Evolutionary conservation across 2,329 filamentous ascomycete species (phyloP).

Genomic region (Xylariomycetidae sp.): DNA sequence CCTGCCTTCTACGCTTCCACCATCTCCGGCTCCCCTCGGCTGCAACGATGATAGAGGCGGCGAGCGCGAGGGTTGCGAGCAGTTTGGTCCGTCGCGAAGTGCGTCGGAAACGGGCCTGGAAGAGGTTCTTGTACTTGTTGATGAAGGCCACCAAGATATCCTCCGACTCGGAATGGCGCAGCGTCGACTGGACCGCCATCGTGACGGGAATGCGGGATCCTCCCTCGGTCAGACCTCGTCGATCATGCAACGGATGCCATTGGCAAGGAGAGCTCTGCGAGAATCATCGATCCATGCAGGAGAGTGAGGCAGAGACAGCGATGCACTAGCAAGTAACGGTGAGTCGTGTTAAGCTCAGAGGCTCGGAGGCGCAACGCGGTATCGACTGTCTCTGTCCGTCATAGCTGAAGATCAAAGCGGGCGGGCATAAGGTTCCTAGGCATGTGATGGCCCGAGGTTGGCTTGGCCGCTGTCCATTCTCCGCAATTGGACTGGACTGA

Average conservation of each 20-base stretch:
- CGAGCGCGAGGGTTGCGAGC: conserved; percentile 68
- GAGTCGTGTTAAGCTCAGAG: too few relatives aligned
- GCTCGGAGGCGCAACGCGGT: too few relatives aligned
- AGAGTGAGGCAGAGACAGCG: too few relatives aligned
- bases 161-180: conserved; percentile 59
- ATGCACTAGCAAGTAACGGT: too few relatives aligned
- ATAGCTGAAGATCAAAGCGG: conserved; percentile 16
- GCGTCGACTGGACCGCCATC: conserved; percentile 87
- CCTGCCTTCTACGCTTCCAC: conserved; percentile 67
- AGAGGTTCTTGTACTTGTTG: conserved; percentile 50
- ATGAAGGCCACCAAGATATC: conserved; percentile 61
- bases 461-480: too few relatives aligned
- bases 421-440: background rate
- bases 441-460: conserved; percentile 1
- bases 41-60: conserved; percentile 70
- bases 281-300: too few relatives aligned
- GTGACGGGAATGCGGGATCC: conserved; percentile 14
- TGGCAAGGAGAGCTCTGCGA: too few relatives aligned
- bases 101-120: conserved; percentile 49
- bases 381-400: conserved; percentile 15
- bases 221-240: conserved; percentile 7
- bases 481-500: too few relatives aligned
- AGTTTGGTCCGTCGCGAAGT: conserved; percentile 68
- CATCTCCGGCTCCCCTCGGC: conserved; percentile 74
- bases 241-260: conserved; percentile 14